Conservation (phyloP, 2,329 filamentous ascomycete species). For the Cryphonectria naterciae region DNA sequence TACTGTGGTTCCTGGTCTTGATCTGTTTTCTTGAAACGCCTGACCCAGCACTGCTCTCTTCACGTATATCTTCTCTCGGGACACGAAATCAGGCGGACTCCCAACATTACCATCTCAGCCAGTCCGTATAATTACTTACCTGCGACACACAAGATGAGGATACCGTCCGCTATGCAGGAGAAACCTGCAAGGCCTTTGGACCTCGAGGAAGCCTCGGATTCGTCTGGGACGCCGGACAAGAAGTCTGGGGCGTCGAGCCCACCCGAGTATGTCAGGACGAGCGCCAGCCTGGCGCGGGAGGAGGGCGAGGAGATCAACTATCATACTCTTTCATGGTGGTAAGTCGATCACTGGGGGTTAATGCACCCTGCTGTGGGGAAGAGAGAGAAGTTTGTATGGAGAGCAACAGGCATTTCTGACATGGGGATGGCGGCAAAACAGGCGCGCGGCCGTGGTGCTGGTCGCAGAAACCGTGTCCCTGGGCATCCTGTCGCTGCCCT, state of each 20-base stretch:
- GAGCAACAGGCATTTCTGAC: neutral
- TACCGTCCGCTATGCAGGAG: constrained; percentile 15
- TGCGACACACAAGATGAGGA: neutral
- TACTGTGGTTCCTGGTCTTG: neutral
- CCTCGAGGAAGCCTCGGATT: constrained; percentile 20
- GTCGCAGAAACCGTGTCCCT: constrained; percentile 51
- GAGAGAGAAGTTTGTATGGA: neutral
- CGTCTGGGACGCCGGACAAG: constrained; percentile 7
- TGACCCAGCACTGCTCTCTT: too few species aligned
- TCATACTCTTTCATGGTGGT: constrained; percentile 28
- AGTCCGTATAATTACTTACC: neutral
- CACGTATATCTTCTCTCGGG: neutral
- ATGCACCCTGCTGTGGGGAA: too few species aligned
- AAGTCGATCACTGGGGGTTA: constrained; percentile 1
- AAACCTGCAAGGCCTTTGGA: constrained; percentile 16
- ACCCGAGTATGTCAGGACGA: constrained; percentile 21
- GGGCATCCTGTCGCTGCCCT: constrained; percentile 73
- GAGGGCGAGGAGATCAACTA: constrained; percentile 27
- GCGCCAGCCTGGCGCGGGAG: constrained; percentile 26
- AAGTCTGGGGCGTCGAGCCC: constrained; percentile 10
- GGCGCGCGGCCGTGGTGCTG: constrained; percentile 50
- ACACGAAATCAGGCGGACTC: neutral
- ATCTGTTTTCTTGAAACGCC: neutral
- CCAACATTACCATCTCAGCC: neutral
- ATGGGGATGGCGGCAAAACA: constrained; percentile 24